A percentile compares a stretch with the other conserved stretches of the same genome.
Conservation (phyloP, 2,329 filamentous ascomycete species). For the Aphanoascus verrucosus region DNA sequence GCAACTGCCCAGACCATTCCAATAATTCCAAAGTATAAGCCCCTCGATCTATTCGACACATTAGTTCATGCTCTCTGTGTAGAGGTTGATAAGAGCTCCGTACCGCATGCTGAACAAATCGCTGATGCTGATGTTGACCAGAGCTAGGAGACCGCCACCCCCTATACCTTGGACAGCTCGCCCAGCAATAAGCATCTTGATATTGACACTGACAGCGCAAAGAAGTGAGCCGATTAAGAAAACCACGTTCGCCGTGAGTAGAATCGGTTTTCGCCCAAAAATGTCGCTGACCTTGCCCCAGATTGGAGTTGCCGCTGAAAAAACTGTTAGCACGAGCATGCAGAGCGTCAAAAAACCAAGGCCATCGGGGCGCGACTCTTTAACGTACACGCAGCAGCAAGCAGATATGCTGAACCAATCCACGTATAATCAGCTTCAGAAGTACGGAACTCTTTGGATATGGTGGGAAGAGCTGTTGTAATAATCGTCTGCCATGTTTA, state of each 20-base stretch:
- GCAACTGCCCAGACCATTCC: constrained; percentile 40
- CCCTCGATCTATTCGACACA: constrained; percentile 52
- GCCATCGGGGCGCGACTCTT: too few relatives aligned
- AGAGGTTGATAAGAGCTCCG: background rate
- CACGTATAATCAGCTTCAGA: constrained; percentile 29
- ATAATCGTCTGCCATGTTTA: constrained; percentile 23
- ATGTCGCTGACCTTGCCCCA: constrained; percentile 57
- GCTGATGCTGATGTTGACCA: constrained; percentile 54
- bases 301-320: constrained; percentile 34
- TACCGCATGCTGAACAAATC: constrained; percentile 53
- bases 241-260: constrained; percentile 49
- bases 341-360: too few relatives aligned
- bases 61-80: constrained; percentile 28
- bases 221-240: constrained; percentile 54
- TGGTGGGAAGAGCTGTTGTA: constrained; percentile 29
- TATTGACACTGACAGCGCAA: constrained; percentile 47
- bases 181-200: constrained; percentile 53
- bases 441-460: constrained; percentile 25
- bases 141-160: constrained; percentile 52
- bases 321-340: constrained; percentile 6
- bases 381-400: constrained; percentile 24
- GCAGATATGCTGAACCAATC: constrained; percentile 29
- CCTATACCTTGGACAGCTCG: constrained; percentile 54
- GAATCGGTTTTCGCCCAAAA: constrained; percentile 53
- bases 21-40: constrained; percentile 37